Evolutionary conservation across 306 rosid species (phyloP), one percentile per base, ranked within the genome.

Genomic region (Cucurbita maxima): DNA sequence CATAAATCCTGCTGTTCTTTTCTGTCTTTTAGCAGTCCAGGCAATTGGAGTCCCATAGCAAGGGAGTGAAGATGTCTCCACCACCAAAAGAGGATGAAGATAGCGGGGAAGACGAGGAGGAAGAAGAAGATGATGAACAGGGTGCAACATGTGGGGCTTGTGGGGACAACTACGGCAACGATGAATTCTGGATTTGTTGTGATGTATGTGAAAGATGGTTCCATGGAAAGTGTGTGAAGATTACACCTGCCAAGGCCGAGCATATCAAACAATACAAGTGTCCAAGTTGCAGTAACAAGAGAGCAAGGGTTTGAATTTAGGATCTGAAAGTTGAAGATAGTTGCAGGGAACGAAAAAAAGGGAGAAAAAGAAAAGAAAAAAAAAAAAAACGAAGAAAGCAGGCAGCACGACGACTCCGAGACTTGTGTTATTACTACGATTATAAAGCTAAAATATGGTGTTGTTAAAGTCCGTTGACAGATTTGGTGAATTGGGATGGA

Each of bases 41-140:
- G 80, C 97, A 84, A 68, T 79, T 96, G 72, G 97, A 89, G 79
- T 44, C 87, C 73, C 96, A 83, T 79, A 76, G 84, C 81, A 94
- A 90, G 87, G 92, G 90, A 80, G 86, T 83, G 82, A 94, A 94
- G 84, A 85, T 86, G 89, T 87, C 98, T 84, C 88, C 95, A 10
- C 96, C 88, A 10, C 85, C 88, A 11, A 94, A 89, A 85, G 98
- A 93, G 66, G 99, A 91, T 15, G 97, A 89, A 63, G 99, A 91
- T 45, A 94, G 99, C 30, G 99, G 91, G 59, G 98, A 93, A 5
- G 78, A 70, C 0, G 76, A 57, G 44, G 95, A 88, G 41, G 98
- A 88, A 61, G 97, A 86, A 60, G 98, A 94, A 3, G 97, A 93
- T 8, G 96, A 94, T 6, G 78, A 75, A 37, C 78, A 75, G 51